phyloP scores from a whole-genome alignment of 768 basidiomycete genomes.

The Pholiota molesta region DNA sequence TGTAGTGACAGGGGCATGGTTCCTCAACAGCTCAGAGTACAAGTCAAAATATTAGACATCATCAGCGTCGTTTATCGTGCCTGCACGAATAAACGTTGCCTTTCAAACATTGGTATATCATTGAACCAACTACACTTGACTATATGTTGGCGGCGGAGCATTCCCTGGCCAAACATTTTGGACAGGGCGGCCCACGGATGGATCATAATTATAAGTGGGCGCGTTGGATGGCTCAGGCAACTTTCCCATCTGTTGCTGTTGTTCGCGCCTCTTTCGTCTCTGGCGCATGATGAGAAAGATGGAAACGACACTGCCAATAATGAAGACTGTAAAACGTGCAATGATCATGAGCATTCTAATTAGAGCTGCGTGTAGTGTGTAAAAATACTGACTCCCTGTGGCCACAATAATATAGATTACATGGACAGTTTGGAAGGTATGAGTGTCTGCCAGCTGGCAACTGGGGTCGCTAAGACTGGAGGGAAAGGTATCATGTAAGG shows the following conservation, averaged over 20 bases:
- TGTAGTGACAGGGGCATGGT: too few relatives aligned
- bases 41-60: neutral
- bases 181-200: constrained; percentile 3
- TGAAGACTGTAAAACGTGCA: neutral
- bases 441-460: neutral
- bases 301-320: neutral
- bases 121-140: neutral
- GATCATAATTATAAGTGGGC: constrained; percentile 2
- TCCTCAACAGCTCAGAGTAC: too few relatives aligned
- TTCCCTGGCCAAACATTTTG: constrained; percentile 1
- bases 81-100: neutral
- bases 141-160: constrained; percentile 5
- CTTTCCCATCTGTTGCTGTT: neutral
- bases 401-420: constrained; percentile 2
- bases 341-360: neutral
- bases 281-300: constrained; percentile 5
- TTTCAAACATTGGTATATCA: neutral
- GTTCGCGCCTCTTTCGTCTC: constrained; percentile 4
- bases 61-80: too few relatives aligned
- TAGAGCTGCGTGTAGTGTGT: neutral
- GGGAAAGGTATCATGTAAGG: neutral
- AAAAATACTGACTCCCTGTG: neutral
- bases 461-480: neutral
- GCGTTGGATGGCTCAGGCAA: neutral
- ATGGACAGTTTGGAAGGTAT: constrained; percentile 1